Percentiles rank a stretch among this genome's conserved stretches.
Conservation (phyloP, 371 early-diverging fungal genomes). For the Rhizopus sp. region DNA sequence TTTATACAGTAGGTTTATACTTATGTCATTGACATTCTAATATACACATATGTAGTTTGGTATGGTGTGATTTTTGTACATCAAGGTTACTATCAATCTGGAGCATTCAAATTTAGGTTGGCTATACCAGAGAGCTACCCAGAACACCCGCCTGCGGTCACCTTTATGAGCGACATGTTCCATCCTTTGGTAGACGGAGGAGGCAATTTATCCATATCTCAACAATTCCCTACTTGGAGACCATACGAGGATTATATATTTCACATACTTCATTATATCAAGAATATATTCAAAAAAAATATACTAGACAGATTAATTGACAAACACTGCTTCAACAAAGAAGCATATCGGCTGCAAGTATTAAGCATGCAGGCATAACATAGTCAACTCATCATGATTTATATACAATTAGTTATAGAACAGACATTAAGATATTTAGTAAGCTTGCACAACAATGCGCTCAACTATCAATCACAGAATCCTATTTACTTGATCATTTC, state of each 20-base stretch:
- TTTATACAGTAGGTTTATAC: conserved; percentile 60
- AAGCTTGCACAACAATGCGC: conserved; percentile 83
- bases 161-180: conserved; percentile 89
- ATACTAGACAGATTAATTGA: conserved; percentile 73
- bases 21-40: no score
- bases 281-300: conserved; percentile 79
- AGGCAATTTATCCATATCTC: conserved; percentile 69
- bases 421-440: conserved; percentile 67
- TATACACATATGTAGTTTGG: conserved; percentile 62
- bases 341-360: conserved; percentile 71
- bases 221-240: conserved; percentile 83
- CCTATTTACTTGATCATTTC: conserved; percentile 67
- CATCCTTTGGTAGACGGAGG: conserved; percentile 90
- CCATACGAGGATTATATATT: conserved; percentile 83
- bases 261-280: conserved; percentile 84
- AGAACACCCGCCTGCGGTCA: conserved; percentile 80
- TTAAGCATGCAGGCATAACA: background rate
- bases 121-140: conserved; percentile 91
- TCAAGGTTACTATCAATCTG: conserved; percentile 89
- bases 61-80: conserved; percentile 86
- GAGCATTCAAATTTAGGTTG: conserved; percentile 92
- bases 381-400: background rate
- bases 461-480: conserved; percentile 72
- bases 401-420: conserved; percentile 48
- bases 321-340: conserved; percentile 71